A percentile compares a stretch with the other conserved stretches of the same genome.
These are phyloP conservation scores for cucumber (Cucumis sativus) DNA, from an alignment of 306 rosid genomes.

Conservation along the genomic window Cucumber_9930_V3 NC_026657.2:40183501-40184000, in stretches of 20 bases:
- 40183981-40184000: background rate
- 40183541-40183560: constrained; percentile 94
- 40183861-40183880: background rate
- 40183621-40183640: background rate
- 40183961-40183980: background rate
- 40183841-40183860: constrained; percentile 7
- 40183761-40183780: constrained; percentile 94
- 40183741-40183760: constrained; percentile 99
- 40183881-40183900: background rate
- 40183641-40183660: background rate
- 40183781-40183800: constrained; percentile 80
- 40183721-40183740: constrained; percentile 92
- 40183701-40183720: constrained; percentile 25
- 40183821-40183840: constrained; percentile 76
- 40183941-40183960: background rate
- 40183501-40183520: constrained; percentile 93
- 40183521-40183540: constrained; percentile 98
- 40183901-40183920: background rate
- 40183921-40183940: background rate
- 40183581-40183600: constrained; percentile 44
- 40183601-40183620: background rate
- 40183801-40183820: constrained; percentile 95
- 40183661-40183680: background rate
- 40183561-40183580: constrained; percentile 98
- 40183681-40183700: background rate